Base-by-base conservation (phyloP, 1,139 yeast genomes). In the Candida anutae region DNA sequence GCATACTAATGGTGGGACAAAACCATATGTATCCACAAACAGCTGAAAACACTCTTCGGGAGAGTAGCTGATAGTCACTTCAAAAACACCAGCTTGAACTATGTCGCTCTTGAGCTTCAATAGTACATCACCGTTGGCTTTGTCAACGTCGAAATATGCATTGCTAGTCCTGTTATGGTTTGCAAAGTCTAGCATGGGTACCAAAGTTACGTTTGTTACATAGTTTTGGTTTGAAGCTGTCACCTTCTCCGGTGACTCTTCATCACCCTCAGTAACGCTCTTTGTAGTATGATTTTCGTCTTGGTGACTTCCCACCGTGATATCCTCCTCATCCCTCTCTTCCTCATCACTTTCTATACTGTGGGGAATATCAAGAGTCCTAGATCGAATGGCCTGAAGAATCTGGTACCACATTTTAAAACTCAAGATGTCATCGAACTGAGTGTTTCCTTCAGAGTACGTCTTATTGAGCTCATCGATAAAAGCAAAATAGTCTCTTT, bases 111-210 rank as follows among this genome's bases (percentile, higher is more conserved):
- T 56, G 10, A 55, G 35, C 14, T 51, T 48, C 25, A 73, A 47
- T 1, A 78, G 24, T 3, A 77, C 55, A 31, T 74, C 81, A 3
- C 56, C 50, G 3, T 55, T 62, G 0, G 31, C 24, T 14, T 62
- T 53, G 45, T 77, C 85, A 10, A 77, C 62, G 45, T 79, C 90
- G 50, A 77, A 79, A 38, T 58, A 64, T 0, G 81, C 69, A 46
- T 75, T 77, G 26, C 56, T 52, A 5, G 35, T 21, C 23, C 49
- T 53, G 24, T 52, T 55, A 45, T 79, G 90, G 43, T 79, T 79
- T 4, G 70, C 82, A 58, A 72, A 79, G 46, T 79, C 90, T 19
- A 79, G 45, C 1, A 76, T 38, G 1, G 90, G 87, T 1, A 79
- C 83, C 31, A 79, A 48, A 0, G 83, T 67, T 0, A 75, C 62